Evolutionary conservation across 768 basidiomycete genomes (phyloP), one percentile per base, ranked within the genome.

Genomic region (Termitomyces bulborhizus): DNA sequence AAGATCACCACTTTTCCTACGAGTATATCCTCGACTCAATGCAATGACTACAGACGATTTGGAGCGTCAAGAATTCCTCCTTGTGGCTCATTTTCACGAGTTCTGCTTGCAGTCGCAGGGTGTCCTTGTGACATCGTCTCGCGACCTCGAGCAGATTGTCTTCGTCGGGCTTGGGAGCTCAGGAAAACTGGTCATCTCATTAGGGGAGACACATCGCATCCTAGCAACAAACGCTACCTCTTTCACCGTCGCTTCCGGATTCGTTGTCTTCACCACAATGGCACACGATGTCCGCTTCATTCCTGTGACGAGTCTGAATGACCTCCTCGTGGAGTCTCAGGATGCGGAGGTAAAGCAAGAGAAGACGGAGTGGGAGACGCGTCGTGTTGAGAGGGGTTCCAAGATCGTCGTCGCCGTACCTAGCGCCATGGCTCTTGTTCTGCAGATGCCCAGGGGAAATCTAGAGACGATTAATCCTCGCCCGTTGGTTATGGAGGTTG

Each of bases 371-470:
- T 88, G 85, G 84, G 85, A 90, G 64, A 81, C 76, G 11, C 80
- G 96, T 40, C 81, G 90, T 18, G 81, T 98, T 1, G 97, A 99
- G 69, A 75, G 97, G 31, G 97, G 97, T 3, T 86, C 91, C 6
- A 73, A 87, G 56, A 94, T 98, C 34, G 93, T 98, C 4, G 84
- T 87, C 0, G 89, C 87, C 12, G 86, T 97, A 0, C 88, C 94
- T 0, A 93, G 86, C 56, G 73, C 83, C 7, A 98, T 95, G 91
- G 85, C 80, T 62, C 69, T 99, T 34, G 90, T 98, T 0, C 73
- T 99, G 9, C 97, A 99, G 71, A 98, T 98, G 96, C 97, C 96
- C 0, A 75, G 97, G 60, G 97, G 97, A 1, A 98, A 98, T 69
- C 66, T 99, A 57, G 97, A 99, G 73, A 98, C 93, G 1, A 86